Base-by-base conservation (phyloP, 257 asterid species). In the Penstemon barbatus region DNA sequence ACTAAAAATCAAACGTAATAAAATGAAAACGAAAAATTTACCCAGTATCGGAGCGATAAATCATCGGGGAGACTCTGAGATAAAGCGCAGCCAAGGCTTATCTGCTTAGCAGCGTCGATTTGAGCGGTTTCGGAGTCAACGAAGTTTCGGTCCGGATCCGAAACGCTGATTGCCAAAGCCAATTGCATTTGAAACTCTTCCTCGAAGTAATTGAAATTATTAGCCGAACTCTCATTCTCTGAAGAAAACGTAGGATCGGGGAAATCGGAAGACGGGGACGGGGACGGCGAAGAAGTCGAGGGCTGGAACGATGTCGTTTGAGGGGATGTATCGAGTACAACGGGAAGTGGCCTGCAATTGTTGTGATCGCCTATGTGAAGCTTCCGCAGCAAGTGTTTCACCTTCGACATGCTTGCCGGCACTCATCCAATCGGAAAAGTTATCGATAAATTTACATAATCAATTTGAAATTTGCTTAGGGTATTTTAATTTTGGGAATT, bases 101-200 rank as follows among this genome's bases (percentile, higher is more conserved):
- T 91, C 84, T 87, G 91, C 86, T 94, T 92, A 2, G 91, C 97
- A 39, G 86, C 91, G 72, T 88, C 75, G 78, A 94, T 89, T 80
- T 91, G 98, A 5, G 97, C 94, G 4, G 88, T 84, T 75, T 91
- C 96, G 50, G 90, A 81, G 85, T 94, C 98, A 80, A 86, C 93
- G 77, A 59, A 40, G n/a, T 41, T 78, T 37, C 69, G 84, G 45
- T 77, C 81, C 39, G 67, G 87, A 88, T 91, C 98, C 63, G 99
- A 94, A 15, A 84, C 98, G 81, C 99, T 94, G 78, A 94, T 91
- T 70, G 98, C 99, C 80, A 94, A 72, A 67, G 98, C 99, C 87
- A 94, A 78, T 74, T 94, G 98, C 74, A 94, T 87, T 81, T 94
- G 96, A 74, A 89, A 94, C 81, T 94, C 99, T 95, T 94, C 99